Conservation (phyloP, 2,329 filamentous ascomycete genomes). For the Dactylellina parvicollis region DNA sequence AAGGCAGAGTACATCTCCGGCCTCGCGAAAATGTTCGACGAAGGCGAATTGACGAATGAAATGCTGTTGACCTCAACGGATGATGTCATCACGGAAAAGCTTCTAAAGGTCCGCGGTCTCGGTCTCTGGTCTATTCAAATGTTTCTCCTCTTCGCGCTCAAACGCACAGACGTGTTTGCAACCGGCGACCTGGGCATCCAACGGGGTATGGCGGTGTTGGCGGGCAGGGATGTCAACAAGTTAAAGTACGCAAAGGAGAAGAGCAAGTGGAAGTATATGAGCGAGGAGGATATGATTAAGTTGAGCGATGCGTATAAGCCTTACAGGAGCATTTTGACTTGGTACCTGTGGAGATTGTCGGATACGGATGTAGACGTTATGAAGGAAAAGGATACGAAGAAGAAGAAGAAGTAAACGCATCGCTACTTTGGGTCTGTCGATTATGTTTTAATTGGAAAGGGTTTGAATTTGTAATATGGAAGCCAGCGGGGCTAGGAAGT, state of each 20-base stretch:
- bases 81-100: conserved; percentile 81
- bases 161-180: conserved; percentile 92
- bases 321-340: conserved; percentile 67
- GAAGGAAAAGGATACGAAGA: conserved; percentile 33
- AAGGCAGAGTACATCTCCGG: conserved; percentile 96
- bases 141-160: conserved; percentile 96
- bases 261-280: conserved; percentile 98
- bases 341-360: conserved; percentile 85
- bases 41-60: conserved; percentile 77
- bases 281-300: conserved; percentile 88
- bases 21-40: conserved; percentile 80
- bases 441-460: neutral
- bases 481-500: too few species aligned
- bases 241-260: conserved; percentile 71
- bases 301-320: conserved; percentile 81
- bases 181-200: conserved; percentile 93
- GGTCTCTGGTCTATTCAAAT: conserved; percentile 95
- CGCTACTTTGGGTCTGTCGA: too few species aligned
- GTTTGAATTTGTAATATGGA: too few species aligned
- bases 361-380: conserved; percentile 75
- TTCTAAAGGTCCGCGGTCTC: conserved; percentile 86
- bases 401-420: conserved; percentile 3
- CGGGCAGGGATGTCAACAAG: conserved; percentile 83
- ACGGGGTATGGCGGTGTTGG: conserved; percentile 88
- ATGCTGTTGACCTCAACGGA: conserved; percentile 83